phyloP scores from a whole-genome alignment of 768 basidiomycete species.

The Hygrocybe punicea region DNA sequence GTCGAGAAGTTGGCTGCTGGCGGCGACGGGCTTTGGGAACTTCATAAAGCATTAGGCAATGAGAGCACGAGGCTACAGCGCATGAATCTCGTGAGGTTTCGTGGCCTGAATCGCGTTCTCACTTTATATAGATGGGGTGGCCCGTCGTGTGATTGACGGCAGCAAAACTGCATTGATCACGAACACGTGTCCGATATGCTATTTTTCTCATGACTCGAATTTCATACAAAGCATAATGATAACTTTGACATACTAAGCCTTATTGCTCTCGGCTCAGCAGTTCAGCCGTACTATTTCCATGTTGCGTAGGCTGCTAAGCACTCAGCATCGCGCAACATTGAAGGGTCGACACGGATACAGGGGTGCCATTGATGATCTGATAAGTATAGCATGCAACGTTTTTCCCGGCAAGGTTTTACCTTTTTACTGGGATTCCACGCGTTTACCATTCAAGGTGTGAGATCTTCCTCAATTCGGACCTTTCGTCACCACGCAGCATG shows the following conservation, averaged over 20 bases:
- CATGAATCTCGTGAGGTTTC: constrained; percentile 32
- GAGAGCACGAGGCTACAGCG: constrained; percentile 43
- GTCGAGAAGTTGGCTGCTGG: constrained; percentile 22
- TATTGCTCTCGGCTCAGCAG: too few relatives aligned
- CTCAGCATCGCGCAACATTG: constrained; percentile 71
- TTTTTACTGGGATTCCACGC: constrained; percentile 76
- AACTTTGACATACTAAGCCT: too few relatives aligned
- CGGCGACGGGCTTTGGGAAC: constrained; percentile 26
- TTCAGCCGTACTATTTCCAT: constrained; percentile 45
- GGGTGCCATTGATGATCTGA: constrained; percentile 76
- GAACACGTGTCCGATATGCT: too few relatives aligned
- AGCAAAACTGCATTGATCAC: too few relatives aligned
- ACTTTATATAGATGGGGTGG: not conserved
- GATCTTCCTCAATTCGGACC: constrained; percentile 71
- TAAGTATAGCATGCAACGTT: constrained; percentile 17
- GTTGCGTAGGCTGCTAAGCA: constrained; percentile 60
- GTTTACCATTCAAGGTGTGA: constrained; percentile 77
- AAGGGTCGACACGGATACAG: constrained; percentile 62
- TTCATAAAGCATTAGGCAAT: constrained; percentile 41
- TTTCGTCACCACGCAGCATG: constrained; percentile 31
- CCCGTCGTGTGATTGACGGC: not conserved
- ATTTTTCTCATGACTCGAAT: too few relatives aligned
- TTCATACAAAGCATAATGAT: too few relatives aligned
- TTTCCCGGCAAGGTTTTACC: constrained; percentile 42
- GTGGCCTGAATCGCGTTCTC: not conserved